These are phyloP conservation scores for Ophiostoma australiae DNA, from an alignment of 2,329 filamentous ascomycete species.

Conservation along the genomic window DNA sequence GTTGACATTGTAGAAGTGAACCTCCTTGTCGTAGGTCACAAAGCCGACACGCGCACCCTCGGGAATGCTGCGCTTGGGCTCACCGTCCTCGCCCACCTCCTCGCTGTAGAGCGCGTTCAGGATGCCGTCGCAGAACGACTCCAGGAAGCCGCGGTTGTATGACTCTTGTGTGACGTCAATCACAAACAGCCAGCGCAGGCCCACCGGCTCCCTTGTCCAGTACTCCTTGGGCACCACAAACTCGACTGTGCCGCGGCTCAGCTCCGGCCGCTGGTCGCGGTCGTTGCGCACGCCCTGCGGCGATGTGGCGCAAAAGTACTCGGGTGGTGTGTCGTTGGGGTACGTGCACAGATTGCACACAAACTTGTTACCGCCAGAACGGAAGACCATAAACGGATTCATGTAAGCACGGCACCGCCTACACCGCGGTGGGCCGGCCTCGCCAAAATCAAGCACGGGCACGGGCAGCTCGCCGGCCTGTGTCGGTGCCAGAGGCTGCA, in stretches of 20 bases:
- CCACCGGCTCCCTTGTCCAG: slow-evolving; percentile 91
- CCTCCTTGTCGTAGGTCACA: slow-evolving; percentile 91
- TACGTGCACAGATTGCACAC: slow-evolving; percentile 98
- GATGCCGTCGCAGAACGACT: slow-evolving; percentile 87
- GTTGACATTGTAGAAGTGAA: slow-evolving; percentile 97
- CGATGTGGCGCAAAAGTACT: slow-evolving; percentile 90
- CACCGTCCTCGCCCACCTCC: slow-evolving; percentile 50
- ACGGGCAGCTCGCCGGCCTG: slow-evolving; percentile 82
- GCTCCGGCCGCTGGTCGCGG: slow-evolving; percentile 79
- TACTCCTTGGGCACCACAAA: slow-evolving; percentile 98
- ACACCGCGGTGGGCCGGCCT: slow-evolving; percentile 82
- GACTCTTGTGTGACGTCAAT: slow-evolving; percentile 92
- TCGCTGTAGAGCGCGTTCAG: slow-evolving; percentile 76
- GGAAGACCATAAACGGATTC: slow-evolving; percentile 98
- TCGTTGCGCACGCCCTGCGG: slow-evolving; percentile 83
- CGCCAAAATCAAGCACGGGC: slow-evolving; percentile 92
- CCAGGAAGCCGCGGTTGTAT: slow-evolving; percentile 82
- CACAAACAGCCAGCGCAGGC: slow-evolving; percentile 80
- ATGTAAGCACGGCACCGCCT: slow-evolving; percentile 92
- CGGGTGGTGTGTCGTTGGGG: slow-evolving; percentile 84
- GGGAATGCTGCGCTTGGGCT: slow-evolving; percentile 59
- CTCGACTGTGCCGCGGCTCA: slow-evolving; percentile 88
- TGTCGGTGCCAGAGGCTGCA: slow-evolving; percentile 81
- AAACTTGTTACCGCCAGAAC: slow-evolving; percentile 88
- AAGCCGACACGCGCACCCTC: slow-evolving; percentile 84